A percentile compares a stretch with the other conserved stretches of the same genome.
Evolutionary conservation across 2,329 filamentous ascomycete species (phyloP).

Genomic region (Colletotrichum simmondsii): DNA sequence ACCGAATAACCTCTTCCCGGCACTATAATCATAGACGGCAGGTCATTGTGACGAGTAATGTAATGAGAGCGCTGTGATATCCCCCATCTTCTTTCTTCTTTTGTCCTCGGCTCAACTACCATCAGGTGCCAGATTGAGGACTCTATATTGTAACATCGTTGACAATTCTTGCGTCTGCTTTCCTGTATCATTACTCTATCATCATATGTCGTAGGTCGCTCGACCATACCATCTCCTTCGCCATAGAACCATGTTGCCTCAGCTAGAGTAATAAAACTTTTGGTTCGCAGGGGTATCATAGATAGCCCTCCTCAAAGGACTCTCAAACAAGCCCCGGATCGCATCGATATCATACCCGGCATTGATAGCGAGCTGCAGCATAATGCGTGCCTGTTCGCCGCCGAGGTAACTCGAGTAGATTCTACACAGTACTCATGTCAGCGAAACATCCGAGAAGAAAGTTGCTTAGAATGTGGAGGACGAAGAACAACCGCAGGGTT

Average conservation of each 20-base stretch:
- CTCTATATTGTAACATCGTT: too few relatives aligned
- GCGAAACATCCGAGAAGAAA: too few relatives aligned
- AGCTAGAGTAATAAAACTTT: slow-evolving; percentile 5
- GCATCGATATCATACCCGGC: slow-evolving; percentile 41
- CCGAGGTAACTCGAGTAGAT: slow-evolving; percentile 43
- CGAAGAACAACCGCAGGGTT: too few relatives aligned
- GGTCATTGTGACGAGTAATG: neutral
- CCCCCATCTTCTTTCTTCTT: too few relatives aligned
- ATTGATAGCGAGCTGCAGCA: slow-evolving; percentile 45
- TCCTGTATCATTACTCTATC: neutral
- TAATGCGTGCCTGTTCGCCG: slow-evolving; percentile 43
- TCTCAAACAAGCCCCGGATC: slow-evolving; percentile 44
- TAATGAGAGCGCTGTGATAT: neutral
- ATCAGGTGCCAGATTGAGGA: too few relatives aligned
- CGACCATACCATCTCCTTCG: neutral
- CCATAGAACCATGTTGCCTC: neutral
- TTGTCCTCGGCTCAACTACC: too few relatives aligned
- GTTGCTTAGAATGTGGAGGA: too few relatives aligned
- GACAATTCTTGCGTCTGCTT: neutral
- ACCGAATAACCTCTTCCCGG: neutral
- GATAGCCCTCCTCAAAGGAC: slow-evolving; percentile 37
- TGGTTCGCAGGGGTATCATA: neutral
- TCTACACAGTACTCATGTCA: too few relatives aligned
- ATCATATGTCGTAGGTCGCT: neutral
- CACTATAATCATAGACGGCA: neutral